Percentiles rank a stretch among this genome's conserved stretches.
Conservation (phyloP, 2,329 filamentous ascomycete species). For the Aspergillus fischeri region DNA sequence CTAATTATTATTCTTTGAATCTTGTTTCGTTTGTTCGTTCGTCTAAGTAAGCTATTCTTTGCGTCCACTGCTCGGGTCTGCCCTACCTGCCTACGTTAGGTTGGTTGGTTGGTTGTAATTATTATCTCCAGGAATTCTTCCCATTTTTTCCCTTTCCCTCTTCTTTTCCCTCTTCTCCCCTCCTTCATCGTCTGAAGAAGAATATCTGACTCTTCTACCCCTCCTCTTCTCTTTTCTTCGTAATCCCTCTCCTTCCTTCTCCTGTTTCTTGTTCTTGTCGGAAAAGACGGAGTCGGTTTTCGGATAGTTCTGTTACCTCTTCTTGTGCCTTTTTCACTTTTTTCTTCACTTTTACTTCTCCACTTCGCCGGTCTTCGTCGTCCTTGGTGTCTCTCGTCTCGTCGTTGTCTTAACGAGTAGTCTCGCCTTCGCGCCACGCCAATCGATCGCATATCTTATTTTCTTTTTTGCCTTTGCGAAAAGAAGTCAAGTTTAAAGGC, state of each 20-base stretch:
- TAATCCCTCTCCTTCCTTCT: conserved; percentile 16
- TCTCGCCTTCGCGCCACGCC: conserved; percentile 15
- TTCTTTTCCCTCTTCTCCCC: conserved; percentile 13
- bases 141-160: conserved; percentile 13
- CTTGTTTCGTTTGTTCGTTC: conserved; percentile 19
- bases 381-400: conserved; percentile 19
- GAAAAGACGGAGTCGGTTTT: conserved; percentile 29
- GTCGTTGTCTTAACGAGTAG: conserved; percentile 17
- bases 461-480: conserved; percentile 16
- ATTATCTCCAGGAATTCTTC: conserved; percentile 7
- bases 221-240: conserved; percentile 14
- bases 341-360: conserved; percentile 18
- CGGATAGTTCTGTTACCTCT: conserved; percentile 23
- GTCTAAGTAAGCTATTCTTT: conserved; percentile 14
- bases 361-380: conserved; percentile 24
- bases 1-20: conserved; percentile 1
- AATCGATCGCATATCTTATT: conserved; percentile 14
- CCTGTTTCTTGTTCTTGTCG: conserved; percentile 23
- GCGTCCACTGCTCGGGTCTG: conserved; percentile 17
- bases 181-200: conserved; percentile 18
- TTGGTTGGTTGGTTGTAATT: not conserved
- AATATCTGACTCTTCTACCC: conserved; percentile 17
- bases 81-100: conserved; percentile 9
- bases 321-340: conserved; percentile 14
- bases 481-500: conserved; percentile 11